Base-by-base conservation (phyloP, 176 grass and related monocot species). In the Panicum miliaceum region DNA sequence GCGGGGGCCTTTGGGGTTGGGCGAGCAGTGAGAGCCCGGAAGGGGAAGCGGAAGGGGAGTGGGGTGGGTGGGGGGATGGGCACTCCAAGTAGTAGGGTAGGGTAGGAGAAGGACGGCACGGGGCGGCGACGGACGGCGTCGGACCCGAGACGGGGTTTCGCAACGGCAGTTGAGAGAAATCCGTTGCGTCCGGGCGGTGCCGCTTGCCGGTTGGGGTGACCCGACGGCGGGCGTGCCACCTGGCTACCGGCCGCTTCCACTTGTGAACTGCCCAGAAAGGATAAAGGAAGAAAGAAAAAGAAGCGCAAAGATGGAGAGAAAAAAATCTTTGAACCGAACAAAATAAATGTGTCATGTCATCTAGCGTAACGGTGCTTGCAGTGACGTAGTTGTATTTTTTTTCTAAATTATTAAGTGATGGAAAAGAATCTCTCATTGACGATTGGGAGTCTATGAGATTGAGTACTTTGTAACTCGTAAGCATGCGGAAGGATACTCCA, bases 91-190 rank as follows among this genome's bases (percentile, higher is more conserved):
- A 78, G 76, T 79, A 61, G 77, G 9, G 43, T 20, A 29, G 76
- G 57, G 19, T 26, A 18, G 63, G 20, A 7, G 46, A 3, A 14
- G 46, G 54, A 11, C 56, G 56, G 56, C 34, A 67, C 64, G 2
- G 20, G 14, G 35, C 35, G 64, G 35, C 35, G 64, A 22, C 65
- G 64, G 34, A 22, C 50, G 60, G 77, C 77, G 77, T 51, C 77
- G 78, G 78, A 80, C 78, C 12, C 62, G 78, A 80, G 29, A n/a
- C 46, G 62, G 32, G 0, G 29, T 36, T 67, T 66, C 32, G 32
- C 20, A 38, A 32, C 13, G 7, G 78, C 78, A 54, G 63, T 81
- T 68, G 63, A 81, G 68, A 54, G 1, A 11, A 40, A 25, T 54
- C 63, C 63, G 78, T 54, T 54, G 78, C 63, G 63, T 54, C 78